Evolutionary conservation across 306 rosid species (phyloP), one percentile per base, ranked within the genome.

Genomic region (Vigna radiata): DNA sequence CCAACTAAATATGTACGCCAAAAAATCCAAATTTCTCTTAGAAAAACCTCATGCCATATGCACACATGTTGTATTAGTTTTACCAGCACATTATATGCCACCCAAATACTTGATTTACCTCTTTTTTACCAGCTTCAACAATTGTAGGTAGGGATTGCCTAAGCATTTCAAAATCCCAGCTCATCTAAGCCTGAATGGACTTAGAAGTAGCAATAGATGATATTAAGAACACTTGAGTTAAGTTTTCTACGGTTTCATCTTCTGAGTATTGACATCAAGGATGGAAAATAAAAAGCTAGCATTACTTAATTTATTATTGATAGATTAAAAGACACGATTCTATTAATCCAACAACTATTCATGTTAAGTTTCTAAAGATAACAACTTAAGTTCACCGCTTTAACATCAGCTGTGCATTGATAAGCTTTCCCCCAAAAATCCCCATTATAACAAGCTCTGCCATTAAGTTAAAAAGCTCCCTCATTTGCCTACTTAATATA

Each of bases 251-350:
- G 61, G 33, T 27, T 29, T 52, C 43, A 72, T 41, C 61, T 8
- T 10, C 65, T 10, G n/a, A 23, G 25, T n/a, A 14, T 46, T 79
- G 56, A 16, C 39, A 72, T 36, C 63, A 39, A 44, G 10, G 19
- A 72, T 61, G 11, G 61, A 29, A 43, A 43, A 18, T 29, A 46
- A 7, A 10, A 60, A 25, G 46, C 61, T 29, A 54, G 59, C 2
- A 73, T 73, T 74, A 67, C 48, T 21, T 43, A 44, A 19, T 41
- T 80, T 39, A 16, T 47, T 59, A 23, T 68, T 70, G 41, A 27
- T 33, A 36, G 62, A 79, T 54, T 50, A 54, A 37, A 18, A 3
- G 46, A 21, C 18, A 53, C 31, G 4, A 54, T 55, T 58, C 39
- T 67, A 17, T 48, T 48, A 48, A 67, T 23, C 67, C 65, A 67